Base-by-base conservation (phyloP, 2,329 filamentous ascomycete species). In the Trichoderma aggressivum region DNA sequence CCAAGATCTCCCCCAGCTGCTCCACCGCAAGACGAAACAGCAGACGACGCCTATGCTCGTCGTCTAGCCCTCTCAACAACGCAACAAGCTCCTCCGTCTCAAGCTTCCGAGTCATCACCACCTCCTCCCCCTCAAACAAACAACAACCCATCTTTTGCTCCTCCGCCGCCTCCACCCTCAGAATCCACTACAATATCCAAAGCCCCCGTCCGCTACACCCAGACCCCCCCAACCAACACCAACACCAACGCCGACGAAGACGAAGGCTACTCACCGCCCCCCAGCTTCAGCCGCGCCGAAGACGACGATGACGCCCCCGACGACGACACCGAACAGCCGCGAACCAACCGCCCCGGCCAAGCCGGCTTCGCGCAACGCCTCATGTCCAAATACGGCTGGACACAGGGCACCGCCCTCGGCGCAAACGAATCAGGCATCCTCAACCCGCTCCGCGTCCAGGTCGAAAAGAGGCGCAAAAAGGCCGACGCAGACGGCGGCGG, bases 301-400 rank as follows among this genome's bases (percentile, higher is more conserved):
- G 78, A 82, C 69, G 78, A 82, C 68, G 77, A 80, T 78, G 26
- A 80, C 83, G 14, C 58, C 43, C 30, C 39, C 75, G 80, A 81
- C 43, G 77, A 79, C 14, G 79, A 79, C 14, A 79, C 84, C 18
- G 61, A 74, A 43, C 87, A 83, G 18, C 73, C 71, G 61, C 88
- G 88, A 47, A 91, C 90, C 55, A 88, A 84, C 70, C 89, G 90
- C 3, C 94, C 94, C 0, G 93, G 94, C 18, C 92, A 97, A 80
- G 88, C 90, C 74, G 92, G 91, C 65, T 97, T 97, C 80, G 96
- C 94, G 0, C 89, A 94, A 75, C 91, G 94, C 39, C 88, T 98
- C 70, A 94, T 99, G 89, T 88, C 89, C 73, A 98, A 98, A 79
- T 96, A 97, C 82, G 96, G 96, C 70, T 98, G 94, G 93, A 91